phyloP scores from a whole-genome alignment of 1,284 basidiomycete genomes.

The Ceratobasidium sp. region DNA sequence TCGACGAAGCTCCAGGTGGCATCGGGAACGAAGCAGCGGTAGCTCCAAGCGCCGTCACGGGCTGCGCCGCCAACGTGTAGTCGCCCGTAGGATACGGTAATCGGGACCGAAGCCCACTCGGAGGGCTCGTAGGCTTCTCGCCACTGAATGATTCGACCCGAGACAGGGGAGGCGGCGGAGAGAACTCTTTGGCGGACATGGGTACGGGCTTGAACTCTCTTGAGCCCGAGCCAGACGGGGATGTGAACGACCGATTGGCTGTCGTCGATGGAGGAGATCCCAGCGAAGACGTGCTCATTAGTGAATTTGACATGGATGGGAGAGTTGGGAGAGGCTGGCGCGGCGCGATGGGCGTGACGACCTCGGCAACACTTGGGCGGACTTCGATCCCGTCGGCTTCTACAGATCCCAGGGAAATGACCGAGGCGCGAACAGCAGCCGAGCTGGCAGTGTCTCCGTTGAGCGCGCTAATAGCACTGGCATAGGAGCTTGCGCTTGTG shows the following conservation, averaged over 20 bases:
- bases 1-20: slow-evolving; percentile 42
- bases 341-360: slow-evolving; percentile 29
- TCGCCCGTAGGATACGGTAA: slow-evolving; percentile 83
- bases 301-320: slow-evolving; percentile 25
- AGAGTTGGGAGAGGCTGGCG: slow-evolving; percentile 35
- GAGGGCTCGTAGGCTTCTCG: slow-evolving; percentile 19
- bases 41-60: slow-evolving; percentile 52
- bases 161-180: slow-evolving; percentile 27
- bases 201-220: slow-evolving; percentile 41
- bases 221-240: slow-evolving; percentile 18
- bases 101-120: slow-evolving; percentile 52
- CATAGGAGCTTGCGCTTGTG: slow-evolving; percentile 40
- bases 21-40: slow-evolving; percentile 42
- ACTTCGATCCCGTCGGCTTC: slow-evolving; percentile 38
- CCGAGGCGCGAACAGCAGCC: slow-evolving; percentile 32
- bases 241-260: slow-evolving; percentile 16
- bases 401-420: slow-evolving; percentile 39
- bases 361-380: slow-evolving; percentile 41
- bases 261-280: slow-evolving; percentile 17
- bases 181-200: slow-evolving; percentile 31
- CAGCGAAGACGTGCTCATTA: slow-evolving; percentile 20
- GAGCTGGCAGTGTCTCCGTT: slow-evolving; percentile 35
- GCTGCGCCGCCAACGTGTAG: slow-evolving; percentile 68
- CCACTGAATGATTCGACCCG: slow-evolving; percentile 20
- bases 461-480: slow-evolving; percentile 37